Base-by-base conservation (phyloP, 352 stramenopile species). In the Pythium chondricola region DNA sequence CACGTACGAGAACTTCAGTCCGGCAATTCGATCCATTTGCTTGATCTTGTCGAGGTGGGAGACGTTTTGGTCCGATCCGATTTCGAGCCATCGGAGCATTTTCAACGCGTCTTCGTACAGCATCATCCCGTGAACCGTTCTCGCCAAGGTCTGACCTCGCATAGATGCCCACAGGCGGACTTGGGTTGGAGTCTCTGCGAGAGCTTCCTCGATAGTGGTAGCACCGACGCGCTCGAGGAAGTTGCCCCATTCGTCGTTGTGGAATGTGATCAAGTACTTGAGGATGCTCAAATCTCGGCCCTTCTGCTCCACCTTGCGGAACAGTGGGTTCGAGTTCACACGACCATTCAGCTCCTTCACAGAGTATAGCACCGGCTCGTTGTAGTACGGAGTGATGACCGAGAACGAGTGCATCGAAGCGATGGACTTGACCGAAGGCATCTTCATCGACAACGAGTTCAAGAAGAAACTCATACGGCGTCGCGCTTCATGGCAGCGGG, bases 111-210 rank as follows among this genome's bases (percentile, higher is more conserved):
- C 84, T 72, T 93, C 82, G 31, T 95, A 90, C 72, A 93, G 80
- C 82, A 93, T 93, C 80, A 95, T 93, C 9, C 84, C 84, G 41
- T 90, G 82, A n/a, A 93, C 82, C 1, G 84, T 93, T 39, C 84
- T 67, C 5, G 79, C 83, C 16, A 95, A 68, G 5, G 84, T 95
- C 40, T 95, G 84, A 36, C 82, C 82, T 41, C 84, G 82, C 69
- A 89, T 90, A 18, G 78, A 91, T 10, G 84, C 84, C 84, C 84
- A 95, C 0, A 93, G 56, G 27, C 81, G 82, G 38, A 95, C 84
- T 52, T 95, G 79, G 4, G 80, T 88, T 6, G 84, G 84, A 4
- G 69, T 88, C 59, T 93, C 78, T 6, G 77, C 76, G 0, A 95
- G 60, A 6, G 82, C 84, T 42, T 93, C 82, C 9, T 89, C 75